Base-by-base conservation (phyloP, 306 rosid species). In the Gastrolobium villosum region DNA sequence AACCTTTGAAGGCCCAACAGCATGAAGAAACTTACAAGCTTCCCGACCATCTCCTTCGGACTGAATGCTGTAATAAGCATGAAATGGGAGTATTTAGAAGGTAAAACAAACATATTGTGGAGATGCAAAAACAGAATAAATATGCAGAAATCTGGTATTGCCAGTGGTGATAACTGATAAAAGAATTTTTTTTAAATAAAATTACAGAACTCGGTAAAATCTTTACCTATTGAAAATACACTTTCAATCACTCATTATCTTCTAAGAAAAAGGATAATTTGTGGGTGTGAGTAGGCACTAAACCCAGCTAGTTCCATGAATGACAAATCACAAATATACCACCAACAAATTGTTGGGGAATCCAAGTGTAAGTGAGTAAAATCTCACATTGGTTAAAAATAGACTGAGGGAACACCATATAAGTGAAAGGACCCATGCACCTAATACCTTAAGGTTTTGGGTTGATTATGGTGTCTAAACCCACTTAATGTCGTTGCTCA, bases 1-100 rank as follows among this genome's bases (percentile, higher is more conserved):
- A 79, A 93, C 96, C 98, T 86, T 90, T 74, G 94, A 76, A 7
- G 98, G 98, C 73, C 96, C 98, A 10, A 90, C 92, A 11, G 88
- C 89, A 77, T 93, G 94, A 81, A 93, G 94, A 83, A 86, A 70
- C 72, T 83, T 90, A 76, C 98, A 93, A 74, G 96, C 96, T 68
- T 93, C 83, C 66, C 85, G 84, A 8, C 98, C 98, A 86, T 90
- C 91, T 14, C 13, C 80, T 84, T 93, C 98, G 26, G 93, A 86
- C 61, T 72, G 86, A 81, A 93, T 90, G 84, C 96, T 93, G 90
- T 32, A 32, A 83, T 50, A 84, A 34, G 57, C 35, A 68, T 35
- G 34, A 83, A 30, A 44, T 57, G 53, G 52, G 52, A 72, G 49
- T 4, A 72, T 11, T 67, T 10, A 74, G 40, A 73, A 36, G 66